Base-by-base conservation (phyloP, 2,329 filamentous ascomycete species). In the Orbilia blumenaviensis region DNA sequence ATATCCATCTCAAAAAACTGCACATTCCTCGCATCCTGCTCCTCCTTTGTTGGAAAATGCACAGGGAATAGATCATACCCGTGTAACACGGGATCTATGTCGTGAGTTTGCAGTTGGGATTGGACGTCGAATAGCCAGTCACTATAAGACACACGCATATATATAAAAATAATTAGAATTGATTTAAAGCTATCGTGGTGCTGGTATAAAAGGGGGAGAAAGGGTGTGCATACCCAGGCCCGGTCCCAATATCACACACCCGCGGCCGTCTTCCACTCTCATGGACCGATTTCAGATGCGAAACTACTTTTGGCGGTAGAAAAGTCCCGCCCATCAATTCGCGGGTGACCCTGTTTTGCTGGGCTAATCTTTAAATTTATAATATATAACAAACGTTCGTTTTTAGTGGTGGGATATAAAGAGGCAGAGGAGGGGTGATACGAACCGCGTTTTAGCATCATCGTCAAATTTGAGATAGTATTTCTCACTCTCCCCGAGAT, bases 21-120 rank as follows among this genome's bases (percentile, higher is more conserved):
- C 21, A 61, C 5, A 32, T 68, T 52, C 5, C 27, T 56, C 0
- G 18, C 27, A 3, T 60, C 42, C 41, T 52, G 52, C 14, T 60
- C 18, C 9, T 61, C 64, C 36, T 50, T 27, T 14, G 41, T 8
- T 32, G 52, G 64, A 42, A 68, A 68, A 25, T 60, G 54, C 8
- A 50, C n/a, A 10, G 64, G 52, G 29, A 68, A 68, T 5, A 68
- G 41, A 32, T 68, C 64, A n/a, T 68, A 68, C 21, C 64, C 64
- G 29, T 68, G 34, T 8, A 68, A 18, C 1, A 60, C 32, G 10
- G 64, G 38, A n/a, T 61, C 16, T 6, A 68, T 68, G 52, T 32
- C 18, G 1, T 18, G 18, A 14, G 25, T 29, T 3, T 38, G 27
- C 0, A 68, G 64, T 18, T 68, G 38, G 9, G 64, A 14, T 23